Base-by-base conservation (phyloP, 108 stramenopile genomes). In the Nitzschia sp. region DNA sequence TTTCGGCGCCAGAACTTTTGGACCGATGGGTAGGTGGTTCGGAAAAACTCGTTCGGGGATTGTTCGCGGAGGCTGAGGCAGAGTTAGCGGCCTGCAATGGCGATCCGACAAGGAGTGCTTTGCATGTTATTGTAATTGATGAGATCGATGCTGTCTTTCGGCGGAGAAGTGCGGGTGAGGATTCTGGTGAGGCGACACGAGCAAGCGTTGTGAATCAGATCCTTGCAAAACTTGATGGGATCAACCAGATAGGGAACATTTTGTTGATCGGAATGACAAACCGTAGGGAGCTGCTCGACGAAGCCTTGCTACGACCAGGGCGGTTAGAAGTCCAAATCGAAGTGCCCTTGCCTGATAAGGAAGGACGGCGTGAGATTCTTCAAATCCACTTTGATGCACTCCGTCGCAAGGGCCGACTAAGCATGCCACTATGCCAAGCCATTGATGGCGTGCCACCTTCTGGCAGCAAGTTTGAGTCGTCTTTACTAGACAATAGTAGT, bases 1-100 rank as follows among this genome's bases (percentile, higher is more conserved):
- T 97, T 25, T 91, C 95, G 19, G 95, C 92, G 24, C 95, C 96
- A 13, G 94, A 99, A 77, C 82, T 99, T 35, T 83, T 99, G 54
- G 97, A 99, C 81, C 92, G 97, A 70, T 99, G 96, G 93, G 97
- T 99, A 11, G 98, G 97, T 15, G 97, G 96, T 68, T 82, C 82
- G 18, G 97, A 97, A 53, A 93, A 96, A 29, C 69, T 95, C 3
- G 89, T 99, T 9, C 82, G 97, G 51, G 95, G 85, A 32, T 76
- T 99, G 78, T 99, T 99, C 79, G 82, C 86, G 23, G 97, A 96
- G 58, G 98, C 98, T 23, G 93, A 95, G 70, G 92, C 85, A 51
- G 86, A 90, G 63, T 64, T 88, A 29, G 80, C 76, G 25, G 85
- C 83, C 18, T 82, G 80, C 49, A 71, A 66, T 48, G 85, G 82